phyloP scores from a whole-genome alignment of 352 stramenopile genomes.

The Phytophthora idaei region DNA sequence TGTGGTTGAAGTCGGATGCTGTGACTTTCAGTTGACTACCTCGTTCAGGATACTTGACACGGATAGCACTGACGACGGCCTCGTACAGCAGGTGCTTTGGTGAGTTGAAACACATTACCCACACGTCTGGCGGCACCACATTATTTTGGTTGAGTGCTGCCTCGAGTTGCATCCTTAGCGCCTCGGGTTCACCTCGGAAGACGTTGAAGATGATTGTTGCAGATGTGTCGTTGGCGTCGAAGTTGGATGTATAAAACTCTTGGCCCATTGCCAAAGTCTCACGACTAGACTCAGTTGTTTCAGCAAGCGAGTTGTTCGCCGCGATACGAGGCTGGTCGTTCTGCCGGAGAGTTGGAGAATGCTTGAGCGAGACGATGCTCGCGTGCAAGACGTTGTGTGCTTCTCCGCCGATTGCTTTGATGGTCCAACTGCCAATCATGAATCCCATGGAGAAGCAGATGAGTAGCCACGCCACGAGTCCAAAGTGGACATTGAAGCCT shows the following conservation, averaged over 20 bases:
- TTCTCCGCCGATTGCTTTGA: not conserved
- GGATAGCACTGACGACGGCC: conserved; percentile 21
- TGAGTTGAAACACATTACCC: conserved; percentile 71
- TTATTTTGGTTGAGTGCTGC: conserved; percentile 41
- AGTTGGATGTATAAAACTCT: conserved; percentile 51
- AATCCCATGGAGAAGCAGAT: not conserved
- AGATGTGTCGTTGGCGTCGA: conserved; percentile 44
- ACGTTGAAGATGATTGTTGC: conserved; percentile 83
- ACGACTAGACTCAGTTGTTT: conserved; percentile 11
- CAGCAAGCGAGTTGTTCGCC: not conserved
- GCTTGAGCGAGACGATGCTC: not conserved
- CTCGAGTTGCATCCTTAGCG: conserved; percentile 50
- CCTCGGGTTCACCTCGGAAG: conserved; percentile 54
- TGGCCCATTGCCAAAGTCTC: conserved; percentile 44
- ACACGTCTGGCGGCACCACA: conserved; percentile 47
- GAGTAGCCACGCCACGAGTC: not conserved
- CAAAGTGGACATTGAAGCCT: not conserved
- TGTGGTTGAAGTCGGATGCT: conserved; percentile 54
- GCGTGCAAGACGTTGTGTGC: not conserved
- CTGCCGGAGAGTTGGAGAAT: not conserved
- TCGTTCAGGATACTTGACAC: conserved; percentile 19
- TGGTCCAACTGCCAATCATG: not conserved
- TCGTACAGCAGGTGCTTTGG: conserved; percentile 41
- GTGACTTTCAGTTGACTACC: conserved; percentile 43
- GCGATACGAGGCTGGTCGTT: not conserved